Evolutionary conservation across 2,329 filamentous ascomycete species (phyloP), one percentile per base, ranked within the genome.

Genomic region (Aspergillus aculeatinus): DNA sequence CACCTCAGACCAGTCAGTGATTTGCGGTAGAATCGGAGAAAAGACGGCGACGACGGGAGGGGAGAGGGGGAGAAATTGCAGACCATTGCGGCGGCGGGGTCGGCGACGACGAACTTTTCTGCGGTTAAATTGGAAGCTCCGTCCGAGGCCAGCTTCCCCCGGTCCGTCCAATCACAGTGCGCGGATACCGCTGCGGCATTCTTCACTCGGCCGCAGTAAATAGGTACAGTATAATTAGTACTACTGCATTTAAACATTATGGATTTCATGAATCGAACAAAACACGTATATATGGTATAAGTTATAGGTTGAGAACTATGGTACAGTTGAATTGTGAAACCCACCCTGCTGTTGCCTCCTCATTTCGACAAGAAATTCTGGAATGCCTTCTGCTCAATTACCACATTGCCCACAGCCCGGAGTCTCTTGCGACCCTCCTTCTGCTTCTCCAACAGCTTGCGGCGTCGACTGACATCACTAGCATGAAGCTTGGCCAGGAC

Each of bases 381-480:
- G 74, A 98, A 99, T 3, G 93, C 92, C 67, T 92, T 90, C 69
- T 97, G 92, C 63, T 98, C 93, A 74, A 99, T 98, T n/a, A 92
- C 85, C 0, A 99, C 93, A 72, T 96, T 96, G 0, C 95, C 91
- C 53, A 84, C 80, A 11, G 82, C 81, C 60, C 91, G 86, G 60
- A 99, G 78, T 76, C 89, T 90, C 85, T 96, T 97, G 58, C 92
- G 84, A 0, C 95, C 95, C 66, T 93, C 93, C 79, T 99, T 99
- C 77, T 99, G 95, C 82, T 94, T 96, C 79, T 98, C 94, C 11
- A 99, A 78, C 65, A 99, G 77, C 77, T 99, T 99, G 70, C 87
- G 85, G 42, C 93, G 85, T 60, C 95, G 82, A 3, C 87, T 87
- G 16, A 96, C 85, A 78, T 99, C 95, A 63, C 89, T 90, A 0